Percentiles rank a stretch among this genome's conserved stretches.
Conservation (phyloP, 1,284 basidiomycete genomes). For the Ustilago loliicola region DNA sequence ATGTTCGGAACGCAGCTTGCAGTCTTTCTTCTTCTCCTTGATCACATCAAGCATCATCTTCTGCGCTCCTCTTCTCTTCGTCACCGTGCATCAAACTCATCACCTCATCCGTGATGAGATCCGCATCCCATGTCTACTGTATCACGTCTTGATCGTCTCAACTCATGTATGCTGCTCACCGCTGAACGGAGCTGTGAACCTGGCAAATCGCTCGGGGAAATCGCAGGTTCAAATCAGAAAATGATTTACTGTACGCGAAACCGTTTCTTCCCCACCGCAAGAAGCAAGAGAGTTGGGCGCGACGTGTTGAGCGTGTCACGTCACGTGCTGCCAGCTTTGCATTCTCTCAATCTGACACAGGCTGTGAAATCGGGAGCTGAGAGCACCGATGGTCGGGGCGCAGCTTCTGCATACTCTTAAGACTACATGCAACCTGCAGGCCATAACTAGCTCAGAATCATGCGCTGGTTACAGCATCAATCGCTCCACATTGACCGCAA, state of each 20-base stretch:
- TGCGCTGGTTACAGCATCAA: background rate
- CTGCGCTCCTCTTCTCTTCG: background rate
- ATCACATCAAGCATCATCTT: background rate
- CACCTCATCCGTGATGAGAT: too few species aligned
- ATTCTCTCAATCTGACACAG: background rate
- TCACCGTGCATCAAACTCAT: background rate
- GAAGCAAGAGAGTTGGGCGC: slow-evolving; percentile 6
- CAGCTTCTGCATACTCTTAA: background rate
- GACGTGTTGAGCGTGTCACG: slow-evolving; percentile 22
- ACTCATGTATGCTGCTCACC: background rate
- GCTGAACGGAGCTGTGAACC: background rate
- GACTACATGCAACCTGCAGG: background rate
- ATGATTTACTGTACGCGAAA: slow-evolving; percentile 32
- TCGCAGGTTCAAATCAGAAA: background rate
- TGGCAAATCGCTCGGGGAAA: background rate
- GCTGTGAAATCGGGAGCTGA: background rate
- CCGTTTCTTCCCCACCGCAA: background rate
- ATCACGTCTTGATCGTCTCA: background rate
- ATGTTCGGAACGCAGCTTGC: slow-evolving; percentile 1
- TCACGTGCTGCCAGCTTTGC: slow-evolving; percentile 22
- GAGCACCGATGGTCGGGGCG: slow-evolving; percentile 2
- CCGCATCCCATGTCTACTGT: background rate
- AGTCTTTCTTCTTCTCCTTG: background rate
- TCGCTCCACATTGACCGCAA: background rate
- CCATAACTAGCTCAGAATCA: background rate